Evolutionary conservation across 345 rosid species (phyloP).

Genomic region (Cardamine occulta): DNA sequence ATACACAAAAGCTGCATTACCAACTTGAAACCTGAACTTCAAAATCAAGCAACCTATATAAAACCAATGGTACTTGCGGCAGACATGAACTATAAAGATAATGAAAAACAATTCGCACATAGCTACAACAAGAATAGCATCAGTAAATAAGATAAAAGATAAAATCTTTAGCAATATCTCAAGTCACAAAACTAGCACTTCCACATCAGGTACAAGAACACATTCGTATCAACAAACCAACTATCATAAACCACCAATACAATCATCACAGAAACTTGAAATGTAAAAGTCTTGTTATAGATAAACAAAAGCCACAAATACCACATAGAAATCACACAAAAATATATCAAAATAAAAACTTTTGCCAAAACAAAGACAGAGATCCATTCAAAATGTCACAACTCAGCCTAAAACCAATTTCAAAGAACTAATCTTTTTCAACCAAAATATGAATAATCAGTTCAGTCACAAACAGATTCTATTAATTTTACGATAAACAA

Average conservation of each 20-base stretch:
- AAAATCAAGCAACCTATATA: slow-evolving; percentile 20
- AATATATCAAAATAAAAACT: background rate
- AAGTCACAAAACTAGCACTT: background rate
- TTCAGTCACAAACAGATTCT: background rate
- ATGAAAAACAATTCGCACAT: background rate
- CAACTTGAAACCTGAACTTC: background rate
- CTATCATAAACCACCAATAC: background rate
- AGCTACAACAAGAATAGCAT: background rate
- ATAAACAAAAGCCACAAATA: slow-evolving; percentile 3
- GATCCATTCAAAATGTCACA: slow-evolving; percentile 24
- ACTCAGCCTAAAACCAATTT: slow-evolving; percentile 19
- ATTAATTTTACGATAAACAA: background rate
- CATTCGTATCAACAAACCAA: slow-evolving; percentile 12
- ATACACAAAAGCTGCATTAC: slow-evolving; percentile 10
- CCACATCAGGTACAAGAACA: slow-evolving; percentile 5
- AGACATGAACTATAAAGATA: background rate
- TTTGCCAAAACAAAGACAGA: slow-evolving; percentile 18
- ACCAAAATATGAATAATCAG: slow-evolving; percentile 14
- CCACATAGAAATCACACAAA: background rate
- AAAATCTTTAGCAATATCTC: slow-evolving; percentile 9
- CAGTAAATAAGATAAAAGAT: slow-evolving; percentile 27
- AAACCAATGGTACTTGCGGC: slow-evolving; percentile 16
- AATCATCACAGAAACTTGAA: background rate
- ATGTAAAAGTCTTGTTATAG: background rate
- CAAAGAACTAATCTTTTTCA: background rate